Conservation (phyloP, 2,329 filamentous ascomycete species). For the Acrocalymma vagum region DNA sequence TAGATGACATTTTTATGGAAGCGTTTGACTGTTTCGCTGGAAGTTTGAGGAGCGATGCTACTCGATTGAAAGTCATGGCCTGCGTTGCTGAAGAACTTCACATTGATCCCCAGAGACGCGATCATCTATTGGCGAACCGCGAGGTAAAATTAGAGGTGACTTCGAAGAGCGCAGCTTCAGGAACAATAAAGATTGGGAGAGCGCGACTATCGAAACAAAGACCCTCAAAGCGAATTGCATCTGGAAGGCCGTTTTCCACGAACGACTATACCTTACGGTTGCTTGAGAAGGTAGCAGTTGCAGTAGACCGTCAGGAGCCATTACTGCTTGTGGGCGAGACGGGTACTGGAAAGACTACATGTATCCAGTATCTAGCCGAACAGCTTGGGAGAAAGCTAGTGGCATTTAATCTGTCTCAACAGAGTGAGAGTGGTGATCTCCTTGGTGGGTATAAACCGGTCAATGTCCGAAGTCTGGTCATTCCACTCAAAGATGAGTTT, state of each 20-base stretch:
- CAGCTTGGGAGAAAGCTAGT: conserved; percentile 86
- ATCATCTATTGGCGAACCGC: conserved; percentile 78
- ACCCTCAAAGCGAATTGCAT: conserved; percentile 48
- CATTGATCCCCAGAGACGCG: conserved; percentile 80
- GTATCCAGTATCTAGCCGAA: conserved; percentile 90
- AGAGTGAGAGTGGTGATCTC: conserved; percentile 96
- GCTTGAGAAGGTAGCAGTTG: conserved; percentile 86
- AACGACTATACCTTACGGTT: conserved; percentile 85
- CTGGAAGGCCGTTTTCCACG: conserved; percentile 76
- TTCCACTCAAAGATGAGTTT: conserved; percentile 93
- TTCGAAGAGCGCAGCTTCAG: conserved; percentile 32
- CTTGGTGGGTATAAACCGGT: conserved; percentile 97
- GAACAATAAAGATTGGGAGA: conserved; percentile 48
- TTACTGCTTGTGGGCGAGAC: conserved; percentile 97
- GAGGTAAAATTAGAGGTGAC: conserved; percentile 68
- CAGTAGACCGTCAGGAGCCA: conserved; percentile 85
- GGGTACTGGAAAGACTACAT: conserved; percentile 96
- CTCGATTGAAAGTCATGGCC: conserved; percentile 68
- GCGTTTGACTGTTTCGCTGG: conserved; percentile 92
- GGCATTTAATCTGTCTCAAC: conserved; percentile 95
- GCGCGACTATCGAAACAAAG: conserved; percentile 56
- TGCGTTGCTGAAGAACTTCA: conserved; percentile 88
- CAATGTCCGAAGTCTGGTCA: conserved; percentile 84
- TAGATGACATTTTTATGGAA: conserved; percentile 91
- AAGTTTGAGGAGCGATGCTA: conserved; percentile 72